Evolutionary conservation across 2,329 filamentous ascomycete species (phyloP), one percentile per base, ranked within the genome.

Genomic region (Ascochyta koolunga): DNA sequence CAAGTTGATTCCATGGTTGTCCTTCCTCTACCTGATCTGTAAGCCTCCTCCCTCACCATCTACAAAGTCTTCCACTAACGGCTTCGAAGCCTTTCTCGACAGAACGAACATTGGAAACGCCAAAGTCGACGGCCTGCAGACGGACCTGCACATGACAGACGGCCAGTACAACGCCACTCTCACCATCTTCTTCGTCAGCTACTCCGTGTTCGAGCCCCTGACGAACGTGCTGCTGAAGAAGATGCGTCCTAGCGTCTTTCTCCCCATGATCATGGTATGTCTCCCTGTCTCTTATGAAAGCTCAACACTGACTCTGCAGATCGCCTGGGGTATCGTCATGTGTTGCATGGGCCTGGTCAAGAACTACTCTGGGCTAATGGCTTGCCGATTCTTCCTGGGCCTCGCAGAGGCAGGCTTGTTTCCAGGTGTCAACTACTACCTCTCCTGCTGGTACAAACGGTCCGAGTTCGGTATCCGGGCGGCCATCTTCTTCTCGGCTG

Each of bases 151-250:
- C 27, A 84, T 93, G 79, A 81, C 81, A 0, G 80, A 82, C 2
- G 75, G 79, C 5, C 80, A 89, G 67, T 96, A 92, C 77, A 93
- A 93, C 71, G 80, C 83, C 19, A 84, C 87, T 0, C 80, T 96
- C 7, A 90, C 89, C 29, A 88, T 96, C 63, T 96, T 96, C 78
- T 96, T 96, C 77, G 81, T 96, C 43, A 91, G 89, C 0, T 96
- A 96, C 71, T 83, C 89, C 2, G 75, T 92, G 29, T 92, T 91
- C 59, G 91, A 95, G 71, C 86, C 86, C 0, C 65, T 92, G 37
- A 91, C 90, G 55, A 96, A 96, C 70, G 79, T 93, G 40, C 75
- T 96, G 21, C 85, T 96, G 54, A 96, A 96, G 76, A 83, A 81
- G 16, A 78, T 90, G 57, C 82, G 86, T 1, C 92, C 92, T 0